These are phyloP conservation scores for Aspergillus flavus DNA, from an alignment of 2,329 filamentous ascomycete species.

Conservation along the genomic window DNA sequence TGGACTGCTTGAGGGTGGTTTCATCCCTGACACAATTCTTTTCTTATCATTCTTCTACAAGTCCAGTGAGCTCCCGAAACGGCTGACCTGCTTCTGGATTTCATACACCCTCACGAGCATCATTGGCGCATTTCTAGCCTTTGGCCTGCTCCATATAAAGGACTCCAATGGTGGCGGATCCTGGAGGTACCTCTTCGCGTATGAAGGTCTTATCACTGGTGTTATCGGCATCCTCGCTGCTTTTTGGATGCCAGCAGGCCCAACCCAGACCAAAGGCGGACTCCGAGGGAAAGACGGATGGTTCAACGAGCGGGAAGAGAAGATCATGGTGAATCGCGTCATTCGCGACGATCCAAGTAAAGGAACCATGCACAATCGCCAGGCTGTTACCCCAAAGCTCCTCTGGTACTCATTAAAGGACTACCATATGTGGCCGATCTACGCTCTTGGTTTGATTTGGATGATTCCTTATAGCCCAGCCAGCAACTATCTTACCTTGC, in stretches of 20 bases:
- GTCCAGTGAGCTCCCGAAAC: constrained; percentile 7
- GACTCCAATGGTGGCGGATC: constrained; percentile 4
- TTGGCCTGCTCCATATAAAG: constrained; percentile 15
- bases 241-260: constrained; percentile 41
- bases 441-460: constrained; percentile 56
- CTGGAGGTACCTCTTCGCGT: constrained; percentile 9
- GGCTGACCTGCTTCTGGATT: constrained; percentile 13
- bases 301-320: constrained; percentile 66
- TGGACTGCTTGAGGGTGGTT: constrained; percentile 58
- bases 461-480: constrained; percentile 54
- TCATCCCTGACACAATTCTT: constrained; percentile 51
- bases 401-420: constrained; percentile 51
- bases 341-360: constrained; percentile 50
- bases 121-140: constrained; percentile 11
- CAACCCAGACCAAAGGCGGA: constrained; percentile 62
- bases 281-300: constrained; percentile 63
- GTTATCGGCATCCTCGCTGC: constrained; percentile 58
- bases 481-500: constrained; percentile 13
- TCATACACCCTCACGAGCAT: constrained; percentile 9
- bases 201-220: constrained; percentile 39
- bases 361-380: constrained; percentile 39
- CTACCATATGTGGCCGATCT: constrained; percentile 49
- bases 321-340: constrained; percentile 46
- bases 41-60: constrained; percentile 11
- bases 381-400: constrained; percentile 34